Conservation (phyloP, 1,139 yeast species). For the Geotrichum histeridarum region DNA sequence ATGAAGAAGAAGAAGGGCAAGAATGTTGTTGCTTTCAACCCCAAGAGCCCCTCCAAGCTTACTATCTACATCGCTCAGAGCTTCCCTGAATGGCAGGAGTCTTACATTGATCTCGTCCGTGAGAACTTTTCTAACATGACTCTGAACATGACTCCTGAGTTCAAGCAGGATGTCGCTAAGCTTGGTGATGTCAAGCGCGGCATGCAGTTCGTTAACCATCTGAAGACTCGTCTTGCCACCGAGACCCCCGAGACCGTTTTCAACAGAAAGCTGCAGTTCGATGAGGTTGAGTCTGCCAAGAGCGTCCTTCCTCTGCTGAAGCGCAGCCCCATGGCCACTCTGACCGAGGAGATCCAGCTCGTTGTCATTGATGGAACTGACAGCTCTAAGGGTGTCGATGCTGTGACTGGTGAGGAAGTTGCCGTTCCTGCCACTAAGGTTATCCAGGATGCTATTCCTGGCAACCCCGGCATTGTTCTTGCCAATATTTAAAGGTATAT, state of each 20-base stretch:
- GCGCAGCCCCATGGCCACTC: conserved; percentile 61
- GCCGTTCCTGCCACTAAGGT: conserved; percentile 64
- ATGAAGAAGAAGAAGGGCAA: conserved; percentile 90
- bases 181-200: conserved; percentile 72
- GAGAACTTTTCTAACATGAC: conserved; percentile 55
- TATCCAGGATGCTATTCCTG: conserved; percentile 83
- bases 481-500: conserved; percentile 43
- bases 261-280: conserved; percentile 77
- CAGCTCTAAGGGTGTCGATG: conserved; percentile 54
- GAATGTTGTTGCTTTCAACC: conserved; percentile 65
- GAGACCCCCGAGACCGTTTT: conserved; percentile 68
- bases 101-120: conserved; percentile 77
- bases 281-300: conserved; percentile 66
- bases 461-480: conserved; percentile 81
- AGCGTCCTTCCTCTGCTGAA: conserved; percentile 49
- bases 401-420: conserved; percentile 65
- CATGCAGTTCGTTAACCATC: conserved; percentile 88
- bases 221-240: conserved; percentile 67
- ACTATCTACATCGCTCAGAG: conserved; percentile 67
- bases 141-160: conserved; percentile 34
- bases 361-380: conserved; percentile 56
- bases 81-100: conserved; percentile 96
- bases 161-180: conserved; percentile 39
- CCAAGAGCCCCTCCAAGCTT: conserved; percentile 64
- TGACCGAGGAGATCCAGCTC: conserved; percentile 53